A percentile compares a stretch with the other conserved stretches of the same genome.
Conservation (phyloP, 768 basidiomycete genomes). For the Myochromella boudieri region DNA sequence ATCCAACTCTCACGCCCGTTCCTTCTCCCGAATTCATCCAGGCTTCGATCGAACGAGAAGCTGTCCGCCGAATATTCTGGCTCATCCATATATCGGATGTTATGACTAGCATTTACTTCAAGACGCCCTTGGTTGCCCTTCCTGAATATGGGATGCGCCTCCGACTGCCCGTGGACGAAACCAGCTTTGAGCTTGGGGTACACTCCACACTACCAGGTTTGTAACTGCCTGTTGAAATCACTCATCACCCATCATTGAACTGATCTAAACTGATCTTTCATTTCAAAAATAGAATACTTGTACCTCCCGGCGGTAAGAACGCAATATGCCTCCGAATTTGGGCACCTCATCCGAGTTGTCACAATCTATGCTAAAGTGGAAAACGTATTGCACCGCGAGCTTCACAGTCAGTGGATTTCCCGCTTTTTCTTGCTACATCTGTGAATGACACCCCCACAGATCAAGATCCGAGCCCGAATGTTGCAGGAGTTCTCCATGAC, state of each 20-base stretch:
- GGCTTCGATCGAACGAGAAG: conserved; percentile 70
- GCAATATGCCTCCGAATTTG: conserved; percentile 69
- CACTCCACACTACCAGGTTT: conserved; percentile 54
- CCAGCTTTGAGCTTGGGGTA: conserved; percentile 73
- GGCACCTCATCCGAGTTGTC: conserved; percentile 71
- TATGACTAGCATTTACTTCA: conserved; percentile 44
- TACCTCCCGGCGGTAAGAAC: conserved; percentile 60
- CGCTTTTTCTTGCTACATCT: neutral
- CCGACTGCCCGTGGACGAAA: conserved; percentile 78
- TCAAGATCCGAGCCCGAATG: conserved; percentile 33
- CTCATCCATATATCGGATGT: conserved; percentile 65
- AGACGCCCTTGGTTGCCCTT: conserved; percentile 38
- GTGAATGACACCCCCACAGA: conserved; percentile 24
- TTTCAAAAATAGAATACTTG: conserved; percentile 57
- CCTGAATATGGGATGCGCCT: conserved; percentile 52
- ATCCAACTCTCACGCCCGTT: conserved; percentile 56
- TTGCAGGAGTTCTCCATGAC: conserved; percentile 34
- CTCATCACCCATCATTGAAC: conserved; percentile 3
- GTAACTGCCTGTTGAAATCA: conserved; percentile 18
- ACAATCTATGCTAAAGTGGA: conserved; percentile 65
- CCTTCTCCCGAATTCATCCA: conserved; percentile 61
- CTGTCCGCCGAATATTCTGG: conserved; percentile 82
- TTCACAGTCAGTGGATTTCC: conserved; percentile 41
- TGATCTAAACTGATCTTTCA: conserved; percentile 13
- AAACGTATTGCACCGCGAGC: conserved; percentile 48